These are phyloP conservation scores for Kondoa malvinella DNA, from an alignment of 768 basidiomycete species.

Conservation along the genomic window DNA sequence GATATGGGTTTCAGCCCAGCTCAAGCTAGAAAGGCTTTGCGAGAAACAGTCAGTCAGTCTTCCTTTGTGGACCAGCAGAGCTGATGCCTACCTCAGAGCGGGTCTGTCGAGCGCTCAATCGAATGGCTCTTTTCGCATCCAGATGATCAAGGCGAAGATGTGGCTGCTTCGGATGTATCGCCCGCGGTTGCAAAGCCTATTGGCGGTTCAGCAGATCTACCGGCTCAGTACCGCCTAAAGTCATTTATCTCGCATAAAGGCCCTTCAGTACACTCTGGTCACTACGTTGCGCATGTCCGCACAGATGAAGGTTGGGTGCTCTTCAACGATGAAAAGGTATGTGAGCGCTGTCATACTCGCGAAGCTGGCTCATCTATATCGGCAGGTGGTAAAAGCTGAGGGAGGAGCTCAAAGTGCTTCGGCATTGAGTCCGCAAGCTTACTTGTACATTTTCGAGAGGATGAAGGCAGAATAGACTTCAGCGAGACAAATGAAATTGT, in stretches of 20 bases:
- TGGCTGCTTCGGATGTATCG: constrained; percentile 28
- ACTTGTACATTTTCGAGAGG: constrained; percentile 82
- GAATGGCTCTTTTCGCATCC: constrained; percentile 95
- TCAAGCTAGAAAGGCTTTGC: constrained; percentile 71
- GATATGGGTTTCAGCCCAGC: constrained; percentile 84
- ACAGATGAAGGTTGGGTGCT: constrained; percentile 57
- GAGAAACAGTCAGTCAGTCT: constrained; percentile 51
- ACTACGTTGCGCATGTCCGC: constrained; percentile 68
- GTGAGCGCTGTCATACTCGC: constrained; percentile 19
- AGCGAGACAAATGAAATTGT: too few relatives aligned
- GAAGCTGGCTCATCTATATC: constrained; percentile 3
- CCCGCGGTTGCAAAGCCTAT: constrained; percentile 18
- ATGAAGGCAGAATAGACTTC: constrained; percentile 16
- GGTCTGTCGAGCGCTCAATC: constrained; percentile 65
- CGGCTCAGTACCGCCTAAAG: constrained; percentile 62
- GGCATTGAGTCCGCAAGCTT: constrained; percentile 67
- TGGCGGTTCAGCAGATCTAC: constrained; percentile 46
- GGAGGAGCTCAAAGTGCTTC: constrained; percentile 47
- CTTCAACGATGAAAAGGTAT: constrained; percentile 89
- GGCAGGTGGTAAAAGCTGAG: constrained; percentile 54
- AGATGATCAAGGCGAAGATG: constrained; percentile 56
- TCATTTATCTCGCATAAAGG: constrained; percentile 97
- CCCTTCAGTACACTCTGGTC: constrained; percentile 82
- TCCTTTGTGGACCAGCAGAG: not conserved
- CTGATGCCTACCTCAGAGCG: constrained; percentile 37